Evolutionary conservation across 306 rosid species (phyloP), one percentile per base, ranked within the genome.

Genomic region (Rosa persica): DNA sequence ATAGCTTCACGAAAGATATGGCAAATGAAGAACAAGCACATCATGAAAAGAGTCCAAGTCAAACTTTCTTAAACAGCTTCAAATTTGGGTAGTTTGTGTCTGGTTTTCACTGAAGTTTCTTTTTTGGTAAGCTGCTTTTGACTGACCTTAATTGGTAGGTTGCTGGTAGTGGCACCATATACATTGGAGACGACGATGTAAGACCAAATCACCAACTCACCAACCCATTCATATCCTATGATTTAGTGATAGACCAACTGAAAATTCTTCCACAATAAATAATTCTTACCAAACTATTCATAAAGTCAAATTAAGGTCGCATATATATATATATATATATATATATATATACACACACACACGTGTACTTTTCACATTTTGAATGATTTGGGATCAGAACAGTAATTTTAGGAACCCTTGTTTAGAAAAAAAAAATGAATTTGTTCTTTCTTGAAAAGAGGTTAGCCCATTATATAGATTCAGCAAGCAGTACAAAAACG

Each of bases 131-230:
- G 71, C 65, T 22, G 39, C 17, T 23, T 58, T 74, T 74, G 23
- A 74, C 40, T 5, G 55, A 22, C 34, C 1, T 30, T 30, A 30
- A 30, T 42, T 58, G 70, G 78, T 74, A 66, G 60, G 78, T 61
- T 61, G 78, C 58, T 44, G 54, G 46, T 27, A 52, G 34, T 36
- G 22, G 47, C 23, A 17, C 15, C 69, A 10, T 40, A 13, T 6
- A 15, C 22, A 27, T 58, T 0, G 8, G 47, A 8, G 68, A 74
- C 39, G 46, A 43, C 1, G 78, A 75, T 75, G 70, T 11, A 17
- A 42, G 42, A 75, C 78, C 58, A 58, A 74, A 15, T 58, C 17
- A 23, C 17, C 19, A 23, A 5, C 78, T 74, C 78, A 74, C 78
- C 70, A 75, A 60, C 78, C 57, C 58, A 43, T 13, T 19, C 36